Evolutionary conservation across 768 basidiomycete species (phyloP).

Genomic region (Trametes cingulata): DNA sequence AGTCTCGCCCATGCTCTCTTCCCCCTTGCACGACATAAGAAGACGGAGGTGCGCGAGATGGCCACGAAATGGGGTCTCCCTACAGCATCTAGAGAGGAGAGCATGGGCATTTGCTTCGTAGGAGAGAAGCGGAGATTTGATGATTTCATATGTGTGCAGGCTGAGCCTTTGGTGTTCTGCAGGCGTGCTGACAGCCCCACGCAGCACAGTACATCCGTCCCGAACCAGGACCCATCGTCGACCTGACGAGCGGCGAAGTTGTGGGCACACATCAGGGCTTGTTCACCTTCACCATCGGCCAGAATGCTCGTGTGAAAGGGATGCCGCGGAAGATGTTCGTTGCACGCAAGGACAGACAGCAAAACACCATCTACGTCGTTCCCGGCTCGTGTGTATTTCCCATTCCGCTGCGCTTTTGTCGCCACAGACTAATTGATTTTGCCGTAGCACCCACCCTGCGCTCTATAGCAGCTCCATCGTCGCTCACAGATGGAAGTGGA

Average conservation of each 20-base stretch:
- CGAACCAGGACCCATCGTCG: constrained; percentile 68
- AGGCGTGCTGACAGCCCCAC: background rate
- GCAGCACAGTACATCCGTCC: constrained; percentile 77
- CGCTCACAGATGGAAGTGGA: constrained; percentile 68
- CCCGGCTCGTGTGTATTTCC: constrained; percentile 55
- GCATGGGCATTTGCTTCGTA: constrained; percentile 95
- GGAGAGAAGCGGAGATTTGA: constrained; percentile 76
- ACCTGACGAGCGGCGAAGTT: constrained; percentile 51
- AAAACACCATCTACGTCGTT: constrained; percentile 76
- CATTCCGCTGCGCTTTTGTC: background rate
- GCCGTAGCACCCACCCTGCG: constrained; percentile 57
- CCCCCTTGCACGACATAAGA: constrained; percentile 68
- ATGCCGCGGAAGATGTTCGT: constrained; percentile 68
- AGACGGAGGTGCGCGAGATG: constrained; percentile 71
- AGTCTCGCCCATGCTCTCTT: constrained; percentile 73
- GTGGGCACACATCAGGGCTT: constrained; percentile 71
- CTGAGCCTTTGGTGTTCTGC: background rate
- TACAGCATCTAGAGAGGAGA: constrained; percentile 77
- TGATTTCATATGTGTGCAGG: constrained; percentile 65
- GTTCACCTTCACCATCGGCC: constrained; percentile 86
- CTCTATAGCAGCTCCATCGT: constrained; percentile 41
- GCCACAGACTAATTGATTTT: background rate
- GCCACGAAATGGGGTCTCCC: constrained; percentile 64
- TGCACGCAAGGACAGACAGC: constrained; percentile 59
- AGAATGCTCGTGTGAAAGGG: constrained; percentile 69